Base-by-base conservation (phyloP, 2,329 filamentous ascomycete species). In the Polychaeton citri region DNA sequence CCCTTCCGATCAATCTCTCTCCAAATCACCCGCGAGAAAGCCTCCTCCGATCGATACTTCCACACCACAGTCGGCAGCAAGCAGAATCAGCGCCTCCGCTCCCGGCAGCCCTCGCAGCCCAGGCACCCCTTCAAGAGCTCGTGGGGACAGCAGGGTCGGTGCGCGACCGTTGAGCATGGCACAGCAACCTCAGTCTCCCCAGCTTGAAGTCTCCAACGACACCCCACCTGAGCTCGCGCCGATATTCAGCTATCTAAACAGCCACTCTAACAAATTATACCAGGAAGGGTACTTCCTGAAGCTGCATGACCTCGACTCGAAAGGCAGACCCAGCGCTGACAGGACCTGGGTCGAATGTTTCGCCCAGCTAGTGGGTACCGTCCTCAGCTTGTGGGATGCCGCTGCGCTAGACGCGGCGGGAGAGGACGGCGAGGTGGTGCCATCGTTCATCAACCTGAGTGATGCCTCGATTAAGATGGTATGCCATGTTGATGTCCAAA, bases 381-480 rank as follows among this genome's bases (percentile, higher is more conserved):
- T 96, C 12, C 65, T 98, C 38, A 95, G 90, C 5, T 65, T 96
- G 34, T 98, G 90, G 90, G 88, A 98, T 61, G 87, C 88, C 17
- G 78, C 82, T 44, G 86, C 90, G 56, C 70, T 96, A 39, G 90
- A 98, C 62, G 77, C 76, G 26, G 87, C 84, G 9, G 85, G 83
- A 21, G 79, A 85, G 48, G 76, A 90, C 50, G 81, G 79, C 45
- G 83, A 93, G 53, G 82, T 93, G 33, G 66, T 88, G 30, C 85
- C 86, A 20, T 90, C 83, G 34, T 98, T 95, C 57, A 87, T 98
- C 58, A 98, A 98, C 54, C 64, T 98, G 40, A 93, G 90, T 5
- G 90, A 98, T 69, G 90, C 90, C 15, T 94, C 90, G 0, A 86
- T 98, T 49, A 94, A 93, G 61, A 95, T 96, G 86, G 90, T 95